Evolutionary conservation across 169 alveolate genomes (phyloP).

Genomic region (Plasmodium malariae): DNA sequence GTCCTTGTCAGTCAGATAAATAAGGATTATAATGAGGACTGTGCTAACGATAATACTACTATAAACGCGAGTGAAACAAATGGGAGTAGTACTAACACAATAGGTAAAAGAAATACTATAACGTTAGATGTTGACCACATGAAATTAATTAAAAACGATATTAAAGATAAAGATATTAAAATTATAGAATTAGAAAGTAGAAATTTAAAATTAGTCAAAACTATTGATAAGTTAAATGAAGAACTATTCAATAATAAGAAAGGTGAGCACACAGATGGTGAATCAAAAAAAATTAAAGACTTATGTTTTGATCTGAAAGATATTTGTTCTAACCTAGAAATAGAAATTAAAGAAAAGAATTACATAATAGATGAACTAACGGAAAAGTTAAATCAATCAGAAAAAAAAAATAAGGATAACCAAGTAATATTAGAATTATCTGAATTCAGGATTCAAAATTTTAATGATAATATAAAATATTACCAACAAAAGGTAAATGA

Average conservation of each 20-base stretch:
- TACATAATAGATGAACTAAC: conserved; percentile 68
- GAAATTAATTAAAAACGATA: conserved; percentile 62
- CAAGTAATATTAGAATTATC: conserved; percentile 77
- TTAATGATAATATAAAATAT: conserved; percentile 74
- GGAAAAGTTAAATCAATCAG: conserved; percentile 43
- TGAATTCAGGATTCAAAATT: conserved; percentile 75
- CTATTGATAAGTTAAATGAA: conserved; percentile 57
- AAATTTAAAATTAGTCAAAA: conserved; percentile 62
- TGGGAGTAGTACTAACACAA: not conserved
- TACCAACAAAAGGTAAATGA: conserved; percentile 61
- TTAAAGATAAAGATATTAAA: conserved; percentile 72
- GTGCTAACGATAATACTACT: not conserved
- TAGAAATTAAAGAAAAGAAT: conserved; percentile 71
- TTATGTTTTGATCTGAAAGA: conserved; percentile 76
- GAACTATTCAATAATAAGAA: conserved; percentile 28
- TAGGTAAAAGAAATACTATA: conserved; percentile 18
- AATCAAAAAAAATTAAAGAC: conserved; percentile 57
- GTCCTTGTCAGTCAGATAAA: conserved; percentile 45
- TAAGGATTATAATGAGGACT: not conserved
- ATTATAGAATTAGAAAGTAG: conserved; percentile 69
- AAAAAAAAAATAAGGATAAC: conserved; percentile 73
- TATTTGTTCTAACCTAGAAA: conserved; percentile 68
- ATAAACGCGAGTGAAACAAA: not conserved
- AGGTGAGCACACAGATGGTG: conserved; percentile 33
- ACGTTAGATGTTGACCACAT: conserved; percentile 36